phyloP scores from a whole-genome alignment of 345 rosid species.

The Hypericum perforatum region DNA sequence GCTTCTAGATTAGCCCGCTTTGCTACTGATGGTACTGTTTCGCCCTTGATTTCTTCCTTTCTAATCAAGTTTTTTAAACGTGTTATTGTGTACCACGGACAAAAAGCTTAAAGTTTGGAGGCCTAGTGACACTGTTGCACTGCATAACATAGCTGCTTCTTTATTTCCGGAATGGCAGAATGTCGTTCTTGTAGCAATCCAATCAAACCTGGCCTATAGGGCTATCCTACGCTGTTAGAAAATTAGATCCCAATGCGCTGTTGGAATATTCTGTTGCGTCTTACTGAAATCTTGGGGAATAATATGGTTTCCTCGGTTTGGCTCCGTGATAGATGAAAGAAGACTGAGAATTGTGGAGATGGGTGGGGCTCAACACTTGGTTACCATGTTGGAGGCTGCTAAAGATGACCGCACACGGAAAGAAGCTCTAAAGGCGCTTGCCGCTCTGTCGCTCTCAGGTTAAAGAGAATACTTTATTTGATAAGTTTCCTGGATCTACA shows the following conservation, averaged over 20 bases:
- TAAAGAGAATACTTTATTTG: not conserved
- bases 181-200: too few relatives aligned
- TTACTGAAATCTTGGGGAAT: too few relatives aligned
- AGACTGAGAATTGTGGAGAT: constrained; percentile 85
- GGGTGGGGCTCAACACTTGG: constrained; percentile 79
- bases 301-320: constrained; percentile 3
- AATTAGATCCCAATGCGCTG: too few relatives aligned
- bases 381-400: constrained; percentile 65
- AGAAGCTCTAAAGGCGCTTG: constrained; percentile 74
- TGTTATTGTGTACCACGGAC: too few relatives aligned
- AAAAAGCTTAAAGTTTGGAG: too few relatives aligned
- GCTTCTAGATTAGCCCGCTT: constrained; percentile 84
- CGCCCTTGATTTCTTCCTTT: not conserved
- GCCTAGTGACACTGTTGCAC: too few relatives aligned
- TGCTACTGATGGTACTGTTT: constrained; percentile 66
- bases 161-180: too few relatives aligned
- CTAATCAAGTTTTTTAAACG: not conserved
- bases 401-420: constrained; percentile 70
- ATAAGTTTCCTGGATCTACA: not conserved
- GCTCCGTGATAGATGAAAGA: constrained; percentile 44
- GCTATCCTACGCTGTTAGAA: too few relatives aligned
- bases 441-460: constrained; percentile 65
- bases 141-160: too few relatives aligned
- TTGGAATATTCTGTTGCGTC: too few relatives aligned
- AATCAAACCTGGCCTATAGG: too few relatives aligned